Conservation (phyloP, 2,329 filamentous ascomycete genomes). For the Monilinia fructigena region DNA sequence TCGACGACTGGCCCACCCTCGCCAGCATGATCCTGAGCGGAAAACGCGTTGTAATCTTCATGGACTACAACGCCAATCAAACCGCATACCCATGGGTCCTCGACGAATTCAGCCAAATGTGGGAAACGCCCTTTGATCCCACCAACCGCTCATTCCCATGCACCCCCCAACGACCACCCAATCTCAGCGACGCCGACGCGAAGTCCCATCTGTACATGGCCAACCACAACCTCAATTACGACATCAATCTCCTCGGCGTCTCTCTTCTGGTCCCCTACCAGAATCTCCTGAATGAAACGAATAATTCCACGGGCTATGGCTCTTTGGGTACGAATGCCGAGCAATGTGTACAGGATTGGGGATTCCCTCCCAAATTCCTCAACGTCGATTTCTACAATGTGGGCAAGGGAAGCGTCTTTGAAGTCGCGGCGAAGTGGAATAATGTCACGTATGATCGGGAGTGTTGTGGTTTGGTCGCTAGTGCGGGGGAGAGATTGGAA, state of each 20-base stretch:
- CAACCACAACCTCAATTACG: constrained; percentile 88
- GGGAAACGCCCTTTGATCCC: constrained; percentile 78
- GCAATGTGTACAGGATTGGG: constrained; percentile 64
- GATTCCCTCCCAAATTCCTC: constrained; percentile 70
- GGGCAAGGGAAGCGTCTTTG: constrained; percentile 69
- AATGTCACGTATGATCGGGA: constrained; percentile 64
- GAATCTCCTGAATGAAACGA: constrained; percentile 68
- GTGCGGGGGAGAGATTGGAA: not conserved
- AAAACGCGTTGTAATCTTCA: constrained; percentile 74
- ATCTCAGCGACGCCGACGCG: constrained; percentile 53
- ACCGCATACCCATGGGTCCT: constrained; percentile 76
- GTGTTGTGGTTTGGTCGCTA: constrained; percentile 52
- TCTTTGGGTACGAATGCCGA: constrained; percentile 63
- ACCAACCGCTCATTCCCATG: constrained; percentile 68
- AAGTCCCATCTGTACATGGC: constrained; percentile 71
- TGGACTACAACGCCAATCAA: constrained; percentile 81
- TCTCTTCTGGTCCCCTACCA: constrained; percentile 70
- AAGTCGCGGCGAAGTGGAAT: constrained; percentile 68
- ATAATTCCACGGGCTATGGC: constrained; percentile 62
- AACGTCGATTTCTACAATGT: constrained; percentile 83
- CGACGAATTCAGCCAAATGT: constrained; percentile 84
- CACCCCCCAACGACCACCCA: constrained; percentile 71
- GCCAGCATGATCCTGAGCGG: constrained; percentile 69
- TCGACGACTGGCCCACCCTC: constrained; percentile 81
- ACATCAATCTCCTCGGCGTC: constrained; percentile 65